Percentiles rank a stretch among this genome's conserved stretches.
Evolutionary conservation across 2,329 filamentous ascomycete genomes (phyloP).

Genomic region (Didymosphaeria variabile): DNA sequence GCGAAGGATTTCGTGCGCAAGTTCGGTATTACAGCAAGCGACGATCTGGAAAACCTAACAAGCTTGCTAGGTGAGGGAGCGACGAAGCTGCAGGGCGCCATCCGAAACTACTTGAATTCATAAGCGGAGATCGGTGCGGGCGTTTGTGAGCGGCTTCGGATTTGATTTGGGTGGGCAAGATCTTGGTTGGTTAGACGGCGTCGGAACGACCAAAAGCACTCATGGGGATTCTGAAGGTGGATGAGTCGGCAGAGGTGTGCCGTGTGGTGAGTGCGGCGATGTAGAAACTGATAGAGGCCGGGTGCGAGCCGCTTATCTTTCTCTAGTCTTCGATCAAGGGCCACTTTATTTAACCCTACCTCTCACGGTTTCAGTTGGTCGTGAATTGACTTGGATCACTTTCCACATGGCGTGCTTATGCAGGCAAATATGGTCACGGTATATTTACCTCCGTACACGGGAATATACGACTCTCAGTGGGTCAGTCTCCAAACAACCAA

Average conservation of each 20-base stretch:
- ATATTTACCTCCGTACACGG: neutral
- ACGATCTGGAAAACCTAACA: conserved; percentile 91
- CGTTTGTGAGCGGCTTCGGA: conserved; percentile 2
- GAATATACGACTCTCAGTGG: neutral
- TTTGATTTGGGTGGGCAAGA: neutral
- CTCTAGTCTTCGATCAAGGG: neutral
- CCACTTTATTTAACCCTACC: neutral
- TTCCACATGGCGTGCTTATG: neutral
- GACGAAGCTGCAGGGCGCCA: conserved; percentile 74
- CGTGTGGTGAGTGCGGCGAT: neutral
- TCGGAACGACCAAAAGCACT: neutral
- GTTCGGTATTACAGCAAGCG: conserved; percentile 93
- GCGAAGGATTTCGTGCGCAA: conserved; percentile 96
- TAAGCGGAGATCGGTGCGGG: conserved; percentile 27
- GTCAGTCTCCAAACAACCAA: neutral
- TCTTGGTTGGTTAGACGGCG: neutral
- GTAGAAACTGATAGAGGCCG: neutral
- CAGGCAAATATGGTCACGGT: neutral
- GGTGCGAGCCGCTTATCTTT: conserved; percentile 8
- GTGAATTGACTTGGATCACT: neutral
- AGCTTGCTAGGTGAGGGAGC: conserved; percentile 87
- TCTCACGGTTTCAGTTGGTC: neutral
- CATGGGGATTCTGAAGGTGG: neutral
- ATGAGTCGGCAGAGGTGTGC: neutral
- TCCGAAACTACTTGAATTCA: conserved; percentile 52